Conservation (phyloP, 495 filamentous ascomycete genomes). For the Coniosporium apollinis region DNA sequence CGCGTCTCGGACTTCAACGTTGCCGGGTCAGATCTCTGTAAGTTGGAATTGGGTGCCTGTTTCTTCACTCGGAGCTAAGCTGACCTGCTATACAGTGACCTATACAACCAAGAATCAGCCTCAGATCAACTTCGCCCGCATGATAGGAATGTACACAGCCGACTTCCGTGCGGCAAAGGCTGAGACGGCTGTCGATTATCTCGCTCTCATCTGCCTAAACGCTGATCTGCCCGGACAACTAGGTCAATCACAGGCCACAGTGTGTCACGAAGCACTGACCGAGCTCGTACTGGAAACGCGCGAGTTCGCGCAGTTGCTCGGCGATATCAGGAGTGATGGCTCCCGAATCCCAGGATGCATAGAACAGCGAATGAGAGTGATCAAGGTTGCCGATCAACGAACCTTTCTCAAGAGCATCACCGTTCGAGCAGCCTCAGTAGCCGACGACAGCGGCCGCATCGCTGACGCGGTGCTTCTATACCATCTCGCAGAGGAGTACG, state of each 20-base stretch:
- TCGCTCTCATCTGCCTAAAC: constrained; percentile 83
- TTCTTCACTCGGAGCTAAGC: constrained; percentile 11
- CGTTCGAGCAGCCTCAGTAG: constrained; percentile 71
- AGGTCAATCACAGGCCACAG: constrained; percentile 57
- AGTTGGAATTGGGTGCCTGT: too few relatives aligned
- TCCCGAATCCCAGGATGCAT: constrained; percentile 68
- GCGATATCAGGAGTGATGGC: constrained; percentile 74
- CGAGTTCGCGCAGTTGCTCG: constrained; percentile 84
- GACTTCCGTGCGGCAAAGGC: constrained; percentile 84
- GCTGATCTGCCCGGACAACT: constrained; percentile 56
- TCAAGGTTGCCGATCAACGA: constrained; percentile 58
- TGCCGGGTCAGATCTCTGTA: constrained; percentile 55
- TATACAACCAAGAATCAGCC: constrained; percentile 59
- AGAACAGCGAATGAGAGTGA: constrained; percentile 72
- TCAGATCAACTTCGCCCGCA: constrained; percentile 84
- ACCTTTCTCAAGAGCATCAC: constrained; percentile 80
- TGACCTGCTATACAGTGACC: constrained; percentile 34
- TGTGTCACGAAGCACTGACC: constrained; percentile 88
- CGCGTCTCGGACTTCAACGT: constrained; percentile 59
- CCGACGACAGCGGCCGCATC: constrained; percentile 81
- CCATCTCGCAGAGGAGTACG: constrained; percentile 87
- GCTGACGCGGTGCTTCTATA: constrained; percentile 89
- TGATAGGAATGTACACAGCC: constrained; percentile 87
- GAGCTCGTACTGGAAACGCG: constrained; percentile 88
- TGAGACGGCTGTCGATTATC: constrained; percentile 81